These are phyloP conservation scores for Diaporthe sp. DNA, from an alignment of 2,329 filamentous ascomycete genomes.

Conservation along the genomic window DNA sequence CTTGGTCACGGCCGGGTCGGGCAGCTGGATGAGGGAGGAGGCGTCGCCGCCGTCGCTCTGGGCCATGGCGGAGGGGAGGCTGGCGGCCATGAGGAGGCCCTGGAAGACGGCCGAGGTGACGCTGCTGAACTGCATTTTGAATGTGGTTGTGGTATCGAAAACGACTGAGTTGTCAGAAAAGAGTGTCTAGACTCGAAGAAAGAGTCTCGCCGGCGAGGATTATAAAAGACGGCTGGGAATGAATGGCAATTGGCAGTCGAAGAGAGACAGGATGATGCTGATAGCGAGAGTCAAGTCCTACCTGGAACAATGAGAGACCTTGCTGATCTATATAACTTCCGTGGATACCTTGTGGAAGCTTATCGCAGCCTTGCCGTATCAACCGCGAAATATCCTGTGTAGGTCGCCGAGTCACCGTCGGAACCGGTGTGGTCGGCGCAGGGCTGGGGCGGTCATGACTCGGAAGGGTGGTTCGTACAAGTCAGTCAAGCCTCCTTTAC, in stretches of 20 bases:
- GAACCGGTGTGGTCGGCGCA: conserved; percentile 1
- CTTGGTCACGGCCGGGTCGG: conserved; percentile 24
- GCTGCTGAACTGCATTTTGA: conserved; percentile 26
- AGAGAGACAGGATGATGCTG: conserved; percentile 27
- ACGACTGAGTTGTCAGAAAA: conserved; percentile 10
- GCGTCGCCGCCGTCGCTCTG: conserved; percentile 20
- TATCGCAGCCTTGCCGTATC: conserved; percentile 25
- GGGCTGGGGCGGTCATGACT: conserved; percentile 30
- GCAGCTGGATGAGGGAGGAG: conserved; percentile 10
- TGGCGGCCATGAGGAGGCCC: conserved; percentile 16
- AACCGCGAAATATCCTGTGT: background rate
- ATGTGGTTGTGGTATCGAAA: conserved; percentile 5
- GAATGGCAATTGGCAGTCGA: background rate
- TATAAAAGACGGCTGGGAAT: background rate
- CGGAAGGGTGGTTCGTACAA: conserved; percentile 23
- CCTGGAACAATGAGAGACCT: background rate
- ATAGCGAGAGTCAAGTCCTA: background rate
- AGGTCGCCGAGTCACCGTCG: conserved; percentile 24
- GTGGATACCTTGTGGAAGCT: background rate
- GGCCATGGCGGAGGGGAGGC: conserved; percentile 17
- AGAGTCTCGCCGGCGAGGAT: conserved; percentile 30
- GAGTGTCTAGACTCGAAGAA: conserved; percentile 24
- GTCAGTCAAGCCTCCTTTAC: conserved; percentile 25
- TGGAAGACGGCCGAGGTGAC: conserved; percentile 23
- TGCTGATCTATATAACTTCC: conserved; percentile 27